A percentile compares a stretch with the other conserved stretches of the same genome.
Evolutionary conservation across 2,329 filamentous ascomycete species (phyloP).

Genomic region (Fusarium aywerte): DNA sequence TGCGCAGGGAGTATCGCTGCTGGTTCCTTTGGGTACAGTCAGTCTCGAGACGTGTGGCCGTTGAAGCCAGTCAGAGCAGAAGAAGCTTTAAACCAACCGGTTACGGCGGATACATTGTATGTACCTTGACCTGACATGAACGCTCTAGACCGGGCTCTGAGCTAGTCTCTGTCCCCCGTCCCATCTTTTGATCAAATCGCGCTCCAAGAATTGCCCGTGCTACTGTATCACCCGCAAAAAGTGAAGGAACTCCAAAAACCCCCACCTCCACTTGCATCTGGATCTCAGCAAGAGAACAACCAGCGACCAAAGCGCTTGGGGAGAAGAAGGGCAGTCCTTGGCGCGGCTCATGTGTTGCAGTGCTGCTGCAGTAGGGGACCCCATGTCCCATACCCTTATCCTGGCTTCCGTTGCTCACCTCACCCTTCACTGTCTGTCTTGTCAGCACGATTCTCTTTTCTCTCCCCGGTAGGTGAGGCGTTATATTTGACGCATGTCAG

Average conservation of each 20-base stretch:
- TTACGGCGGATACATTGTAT: slow-evolving; percentile 22
- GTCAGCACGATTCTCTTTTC: slow-evolving; percentile 24
- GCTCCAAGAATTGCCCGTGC: neutral
- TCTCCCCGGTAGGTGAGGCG: slow-evolving; percentile 15
- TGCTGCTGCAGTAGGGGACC: slow-evolving; percentile 6
- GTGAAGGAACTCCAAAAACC: slow-evolving; percentile 8
- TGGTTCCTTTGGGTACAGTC: slow-evolving; percentile 7
- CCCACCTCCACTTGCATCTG: slow-evolving; percentile 41
- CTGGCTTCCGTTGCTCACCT: slow-evolving; percentile 27
- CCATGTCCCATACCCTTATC: slow-evolving; percentile 17
- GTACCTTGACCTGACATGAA: slow-evolving; percentile 6
- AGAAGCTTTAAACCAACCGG: slow-evolving; percentile 19
- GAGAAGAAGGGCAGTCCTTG: slow-evolving; percentile 27
- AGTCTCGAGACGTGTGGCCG: neutral
- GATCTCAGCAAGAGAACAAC: slow-evolving; percentile 26
- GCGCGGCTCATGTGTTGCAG: slow-evolving; percentile 28
- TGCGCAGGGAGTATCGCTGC: slow-evolving; percentile 1
- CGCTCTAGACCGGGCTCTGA: slow-evolving; percentile 3
- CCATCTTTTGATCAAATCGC: neutral
- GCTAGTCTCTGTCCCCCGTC: neutral
- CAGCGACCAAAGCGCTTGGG: slow-evolving; percentile 26
- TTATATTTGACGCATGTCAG: slow-evolving; percentile 38
- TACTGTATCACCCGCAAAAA: slow-evolving; percentile 4
- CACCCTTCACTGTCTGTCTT: slow-evolving; percentile 33
- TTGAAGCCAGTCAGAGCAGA: neutral